These are phyloP conservation scores for Candida corydali DNA, from an alignment of 805 yeast species.

Conservation along the genomic window DNA sequence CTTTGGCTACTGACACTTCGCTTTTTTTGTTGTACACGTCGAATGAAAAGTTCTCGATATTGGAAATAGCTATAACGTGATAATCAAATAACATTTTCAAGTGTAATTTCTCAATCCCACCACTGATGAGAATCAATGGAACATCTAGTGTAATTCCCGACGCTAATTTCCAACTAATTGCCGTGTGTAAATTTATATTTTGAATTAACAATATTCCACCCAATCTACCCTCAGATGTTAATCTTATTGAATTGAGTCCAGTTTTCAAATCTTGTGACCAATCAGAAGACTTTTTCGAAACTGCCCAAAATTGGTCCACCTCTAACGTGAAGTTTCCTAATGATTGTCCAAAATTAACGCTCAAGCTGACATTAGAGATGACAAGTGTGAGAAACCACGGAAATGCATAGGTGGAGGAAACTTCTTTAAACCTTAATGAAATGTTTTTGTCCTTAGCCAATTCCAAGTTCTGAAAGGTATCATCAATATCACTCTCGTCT, in stretches of 20 bases:
- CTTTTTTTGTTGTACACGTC: constrained; percentile 69
- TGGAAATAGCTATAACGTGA: constrained; percentile 73
- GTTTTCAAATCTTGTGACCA: constrained; percentile 70
- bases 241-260: constrained; percentile 49
- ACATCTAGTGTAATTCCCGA: constrained; percentile 41
- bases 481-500: background rate
- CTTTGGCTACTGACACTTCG: constrained; percentile 44
- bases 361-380: constrained; percentile 47
- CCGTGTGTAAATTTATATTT: constrained; percentile 54
- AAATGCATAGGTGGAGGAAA: constrained; percentile 57
- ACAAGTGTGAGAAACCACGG: constrained; percentile 71
- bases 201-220: constrained; percentile 61
- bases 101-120: constrained; percentile 53
- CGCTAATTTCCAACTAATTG: constrained; percentile 63
- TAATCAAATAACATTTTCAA: constrained; percentile 74
- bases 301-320: constrained; percentile 62
- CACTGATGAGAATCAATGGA: constrained; percentile 64
- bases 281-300: constrained; percentile 59
- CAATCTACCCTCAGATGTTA: constrained; percentile 71
- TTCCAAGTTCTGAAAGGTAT: constrained; percentile 8
- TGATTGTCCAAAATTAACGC: constrained; percentile 79
- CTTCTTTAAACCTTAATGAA: constrained; percentile 49
- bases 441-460: constrained; percentile 32
- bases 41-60: constrained; percentile 43
- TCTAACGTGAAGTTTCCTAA: constrained; percentile 60